Percentiles rank a stretch among this genome's conserved stretches.
These are phyloP conservation scores for Trichoderma sp. DNA, from an alignment of 2,329 filamentous ascomycete genomes.

Conservation along the genomic window DNA sequence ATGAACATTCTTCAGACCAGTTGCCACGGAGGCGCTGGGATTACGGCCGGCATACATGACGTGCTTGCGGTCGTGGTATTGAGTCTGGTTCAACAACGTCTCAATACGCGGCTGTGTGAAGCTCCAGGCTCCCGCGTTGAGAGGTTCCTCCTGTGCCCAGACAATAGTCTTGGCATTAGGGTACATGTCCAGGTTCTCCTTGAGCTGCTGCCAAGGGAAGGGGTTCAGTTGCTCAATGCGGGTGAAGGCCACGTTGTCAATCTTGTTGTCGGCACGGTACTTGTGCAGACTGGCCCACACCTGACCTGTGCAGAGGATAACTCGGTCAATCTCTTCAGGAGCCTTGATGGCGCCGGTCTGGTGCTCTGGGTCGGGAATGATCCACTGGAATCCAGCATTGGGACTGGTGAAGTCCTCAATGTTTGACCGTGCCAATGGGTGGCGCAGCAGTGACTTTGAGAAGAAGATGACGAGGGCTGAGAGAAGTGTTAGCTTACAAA, in stretches of 20 bases:
- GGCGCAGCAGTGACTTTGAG: slow-evolving; percentile 92
- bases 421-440: slow-evolving; percentile 83
- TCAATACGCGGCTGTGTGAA: slow-evolving; percentile 97
- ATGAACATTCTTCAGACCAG: slow-evolving; percentile 84
- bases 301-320: slow-evolving; percentile 92
- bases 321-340: slow-evolving; percentile 84
- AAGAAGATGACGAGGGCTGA: slow-evolving; percentile 94
- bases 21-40: slow-evolving; percentile 90
- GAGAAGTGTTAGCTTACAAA: slow-evolving; percentile 19
- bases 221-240: slow-evolving; percentile 97
- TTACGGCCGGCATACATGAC: slow-evolving; percentile 96
- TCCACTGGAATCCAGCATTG: slow-evolving; percentile 87
- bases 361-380: slow-evolving; percentile 88
- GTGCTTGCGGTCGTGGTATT: slow-evolving; percentile 90
- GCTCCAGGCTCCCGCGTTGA: slow-evolving; percentile 95
- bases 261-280: slow-evolving; percentile 79
- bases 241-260: slow-evolving; percentile 89
- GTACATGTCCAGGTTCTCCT: slow-evolving; percentile 95
- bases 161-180: slow-evolving; percentile 97
- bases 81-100: slow-evolving; percentile 88
- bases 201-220: slow-evolving; percentile 96
- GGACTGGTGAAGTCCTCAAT: slow-evolving; percentile 90
- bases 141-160: slow-evolving; percentile 95
- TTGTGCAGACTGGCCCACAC: slow-evolving; percentile 89
- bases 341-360: slow-evolving; percentile 69